Evolutionary conservation across 345 rosid genomes (phyloP), one percentile per base, ranked within the genome.

Genomic region (Eucalyptus polyanthemos): DNA sequence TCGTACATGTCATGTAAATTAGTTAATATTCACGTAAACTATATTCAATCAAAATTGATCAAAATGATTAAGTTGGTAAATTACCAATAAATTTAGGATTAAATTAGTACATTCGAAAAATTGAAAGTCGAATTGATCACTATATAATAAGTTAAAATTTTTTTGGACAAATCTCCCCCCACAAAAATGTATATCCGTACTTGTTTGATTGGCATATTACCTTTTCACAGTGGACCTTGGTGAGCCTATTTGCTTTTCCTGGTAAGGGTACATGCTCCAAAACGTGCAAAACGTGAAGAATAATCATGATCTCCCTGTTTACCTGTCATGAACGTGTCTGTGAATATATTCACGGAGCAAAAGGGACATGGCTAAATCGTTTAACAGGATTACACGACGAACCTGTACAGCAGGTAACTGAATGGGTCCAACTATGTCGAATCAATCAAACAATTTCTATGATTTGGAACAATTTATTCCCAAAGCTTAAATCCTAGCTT

Each of bases 11-110:
- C 4, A 60, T 6, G 8, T 60, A 60, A 5, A 60, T 11, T 12
- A 25, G 4, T 25, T 0, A 14, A 6, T 0, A 2, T 27, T 27
- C 14, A 11, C 67, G 2, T 27, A 4, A 27, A 12, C 0, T 6
- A 27, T 60, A 25, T 60, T 8, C 4, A 27, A 27, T 27, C 4
- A 60, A 60, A 60, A 60, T 60, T 27, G 8, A 25, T 27, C 7
- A 4, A 60, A 56, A 56, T 22, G 13, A 67, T 5, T 31, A 15
- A 67, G 2, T 67, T 67, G 4, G 6, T 1, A 67, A n/a, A n/a
- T n/a, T 3, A 65, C 8, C 9, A 65, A 65, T 7, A 65, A 65
- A 8, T 53, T 53, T 53, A 53, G 0, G 11, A 53, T 51, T 17
- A 17, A 51, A 7, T 17, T 51, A 51, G 9, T 51, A 7, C 1